Evolutionary conservation across 345 rosid genomes (phyloP).

Genomic region (Passiflora organensis): DNA sequence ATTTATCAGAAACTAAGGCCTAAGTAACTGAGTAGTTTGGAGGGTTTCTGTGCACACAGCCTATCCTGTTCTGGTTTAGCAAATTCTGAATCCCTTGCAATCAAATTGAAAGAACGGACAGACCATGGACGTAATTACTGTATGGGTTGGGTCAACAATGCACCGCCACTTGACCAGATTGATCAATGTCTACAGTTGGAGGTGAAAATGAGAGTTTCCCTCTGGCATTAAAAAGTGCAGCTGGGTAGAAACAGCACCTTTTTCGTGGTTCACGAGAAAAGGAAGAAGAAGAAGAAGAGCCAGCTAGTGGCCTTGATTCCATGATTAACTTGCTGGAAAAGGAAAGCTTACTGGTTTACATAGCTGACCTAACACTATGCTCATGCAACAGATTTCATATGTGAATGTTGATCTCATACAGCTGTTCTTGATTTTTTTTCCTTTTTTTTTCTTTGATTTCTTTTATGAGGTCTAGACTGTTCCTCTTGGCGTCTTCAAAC

Average conservation of each 20-base stretch:
- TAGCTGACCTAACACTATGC: slow-evolving; percentile 12
- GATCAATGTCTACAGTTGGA: neutral
- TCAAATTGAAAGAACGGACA: too few species aligned
- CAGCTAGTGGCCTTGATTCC: neutral
- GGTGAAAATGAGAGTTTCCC: too few species aligned
- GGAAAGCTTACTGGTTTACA: neutral
- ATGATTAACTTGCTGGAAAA: neutral
- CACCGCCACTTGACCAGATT: slow-evolving; percentile 10
- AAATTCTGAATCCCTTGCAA: too few species aligned
- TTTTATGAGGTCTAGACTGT: slow-evolving; percentile 6
- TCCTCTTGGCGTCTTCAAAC: slow-evolving; percentile 10
- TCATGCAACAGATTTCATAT: slow-evolving; percentile 1
- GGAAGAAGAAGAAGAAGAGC: too few species aligned
- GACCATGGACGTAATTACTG: neutral
- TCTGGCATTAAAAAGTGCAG: neutral
- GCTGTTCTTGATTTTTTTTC: slow-evolving; percentile 5
- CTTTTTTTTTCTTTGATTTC: slow-evolving; percentile 8
- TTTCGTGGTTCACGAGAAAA: neutral
- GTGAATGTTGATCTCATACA: slow-evolving; percentile 11
- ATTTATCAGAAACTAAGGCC: too few species aligned
- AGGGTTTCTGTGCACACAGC: too few species aligned
- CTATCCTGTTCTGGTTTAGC: too few species aligned
- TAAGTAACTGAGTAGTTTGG: too few species aligned
- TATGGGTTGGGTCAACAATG: slow-evolving; percentile 1
- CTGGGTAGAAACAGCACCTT: neutral